Evolutionary conservation across 768 basidiomycete genomes (phyloP).

Genomic region (Pulveroboletus sp.): DNA sequence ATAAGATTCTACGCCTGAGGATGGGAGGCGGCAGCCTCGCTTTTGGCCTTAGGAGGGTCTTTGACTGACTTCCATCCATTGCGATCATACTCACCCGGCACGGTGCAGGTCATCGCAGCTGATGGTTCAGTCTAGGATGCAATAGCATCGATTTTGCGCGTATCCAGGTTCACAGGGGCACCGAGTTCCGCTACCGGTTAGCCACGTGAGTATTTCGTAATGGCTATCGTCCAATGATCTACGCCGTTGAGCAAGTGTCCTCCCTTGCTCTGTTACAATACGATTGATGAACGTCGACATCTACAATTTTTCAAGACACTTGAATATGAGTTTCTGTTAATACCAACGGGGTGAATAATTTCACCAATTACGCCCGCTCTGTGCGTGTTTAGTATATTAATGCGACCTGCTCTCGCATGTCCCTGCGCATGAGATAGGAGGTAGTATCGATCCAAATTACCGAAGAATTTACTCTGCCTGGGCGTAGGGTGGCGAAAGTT

Average conservation of each 20-base stretch:
- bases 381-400: not conserved
- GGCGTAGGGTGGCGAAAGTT: constrained; percentile 6
- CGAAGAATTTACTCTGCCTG: constrained; percentile 12
- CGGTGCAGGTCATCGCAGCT: not conserved
- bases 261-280: not conserved
- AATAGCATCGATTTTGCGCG: constrained; percentile 23
- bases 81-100: no score
- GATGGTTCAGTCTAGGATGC: constrained; percentile 25
- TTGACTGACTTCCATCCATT: no score
- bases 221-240: no score
- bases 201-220: not conserved
- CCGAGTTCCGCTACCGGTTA: no score
- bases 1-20: no score
- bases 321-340: not conserved
- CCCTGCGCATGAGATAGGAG: not conserved
- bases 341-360: not conserved
- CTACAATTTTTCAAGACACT: not conserved
- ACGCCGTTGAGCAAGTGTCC: no score
- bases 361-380: not conserved
- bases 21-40: no score
- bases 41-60: no score
- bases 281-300: constrained; percentile 1
- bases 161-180: no score
- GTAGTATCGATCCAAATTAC: constrained; percentile 6
- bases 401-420: not conserved